Base-by-base conservation (phyloP, 75 land plant genomes). In the Azolla pinnata region DNA sequence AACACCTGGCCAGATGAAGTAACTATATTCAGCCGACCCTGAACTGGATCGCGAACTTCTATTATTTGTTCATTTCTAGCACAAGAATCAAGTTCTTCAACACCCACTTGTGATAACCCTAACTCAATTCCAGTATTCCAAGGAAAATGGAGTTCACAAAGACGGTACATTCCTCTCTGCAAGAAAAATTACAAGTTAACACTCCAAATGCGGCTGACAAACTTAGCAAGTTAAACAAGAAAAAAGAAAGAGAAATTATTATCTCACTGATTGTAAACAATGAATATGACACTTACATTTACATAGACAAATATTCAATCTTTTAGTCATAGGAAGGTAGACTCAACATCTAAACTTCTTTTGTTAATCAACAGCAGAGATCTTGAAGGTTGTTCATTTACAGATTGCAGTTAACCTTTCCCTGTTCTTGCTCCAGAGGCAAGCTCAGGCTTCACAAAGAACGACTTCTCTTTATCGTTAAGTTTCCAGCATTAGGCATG, bases 41-140 rank as follows among this genome's bases (percentile, higher is more conserved):
- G 75, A 61, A 88, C 83, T 64, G 89, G 77, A 88, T 84, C 89
- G 38, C 72, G 59, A 17, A 92, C 53, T 45, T 75, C 75, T 17
- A 71, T 35, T 2, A 88, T 77, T 29, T 76, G 17, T 75, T 40
- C 30, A 55, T 14, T 49, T 56, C 18, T 25, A 19, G 19, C 57
- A 49, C 32, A 33, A 23, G 5, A 54, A 49, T 28, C 24, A 66
- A 34, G n/a, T n/a, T n/a, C n/a, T n/a, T n/a, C n/a, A n/a, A n/a
- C n/a, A n/a, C n/a, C n/a, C n/a, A n/a, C n/a, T n/a, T n/a, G n/a
- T n/a, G n/a, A n/a, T n/a, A n/a, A n/a, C n/a, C n/a, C n/a, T n/a
- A n/a, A n/a, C n/a, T n/a, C n/a, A n/a, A n/a, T n/a, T n/a, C n/a
- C 3, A 14, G 49, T 14, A 17, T 23, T 46, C 49, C 49, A 46